phyloP scores from a whole-genome alignment of 2,329 filamentous ascomycete species.

The Arthrobotrys iridis region DNA sequence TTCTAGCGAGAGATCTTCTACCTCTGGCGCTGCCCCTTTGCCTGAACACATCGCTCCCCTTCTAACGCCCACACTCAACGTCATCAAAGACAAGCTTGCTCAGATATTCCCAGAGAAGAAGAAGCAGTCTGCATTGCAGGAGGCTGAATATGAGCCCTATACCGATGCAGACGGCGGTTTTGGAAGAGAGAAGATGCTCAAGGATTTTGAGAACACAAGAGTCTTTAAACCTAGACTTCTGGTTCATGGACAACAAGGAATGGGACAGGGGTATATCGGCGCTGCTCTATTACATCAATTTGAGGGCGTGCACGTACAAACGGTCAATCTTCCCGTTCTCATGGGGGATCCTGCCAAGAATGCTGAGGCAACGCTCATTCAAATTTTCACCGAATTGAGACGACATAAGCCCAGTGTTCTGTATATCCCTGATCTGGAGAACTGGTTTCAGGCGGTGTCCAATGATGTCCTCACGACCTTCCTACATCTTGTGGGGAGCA shows the following conservation, averaged over 20 bases:
- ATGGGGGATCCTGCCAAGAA: conserved; percentile 82
- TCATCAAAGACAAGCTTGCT: conserved; percentile 76
- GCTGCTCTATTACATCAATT: conserved; percentile 88
- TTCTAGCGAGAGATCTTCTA: conserved; percentile 88
- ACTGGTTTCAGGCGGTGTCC: conserved; percentile 81
- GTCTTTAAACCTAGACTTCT: conserved; percentile 89
- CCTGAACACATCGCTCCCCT: conserved; percentile 83
- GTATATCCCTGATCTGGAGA: conserved; percentile 88
- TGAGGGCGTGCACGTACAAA: conserved; percentile 92
- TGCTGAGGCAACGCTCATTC: conserved; percentile 86
- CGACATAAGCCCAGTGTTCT: conserved; percentile 96
- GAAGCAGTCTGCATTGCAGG: conserved; percentile 86
- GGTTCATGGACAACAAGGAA: conserved; percentile 81
- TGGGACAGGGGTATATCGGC: conserved; percentile 92
- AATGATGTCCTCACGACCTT: conserved; percentile 78
- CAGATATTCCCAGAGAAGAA: conserved; percentile 84
- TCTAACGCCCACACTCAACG: conserved; percentile 74
- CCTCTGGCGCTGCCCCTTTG: conserved; percentile 82
- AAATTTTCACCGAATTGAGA: conserved; percentile 90
- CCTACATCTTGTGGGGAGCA: conserved; percentile 78
- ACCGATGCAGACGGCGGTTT: conserved; percentile 85
- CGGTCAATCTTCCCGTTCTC: conserved; percentile 88
- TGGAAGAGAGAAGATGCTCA: conserved; percentile 77
- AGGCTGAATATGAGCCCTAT: conserved; percentile 90
- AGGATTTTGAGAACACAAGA: conserved; percentile 85